Conservation (phyloP, 805 yeast genomes). For the Wickerhamomyces mucosus region DNA sequence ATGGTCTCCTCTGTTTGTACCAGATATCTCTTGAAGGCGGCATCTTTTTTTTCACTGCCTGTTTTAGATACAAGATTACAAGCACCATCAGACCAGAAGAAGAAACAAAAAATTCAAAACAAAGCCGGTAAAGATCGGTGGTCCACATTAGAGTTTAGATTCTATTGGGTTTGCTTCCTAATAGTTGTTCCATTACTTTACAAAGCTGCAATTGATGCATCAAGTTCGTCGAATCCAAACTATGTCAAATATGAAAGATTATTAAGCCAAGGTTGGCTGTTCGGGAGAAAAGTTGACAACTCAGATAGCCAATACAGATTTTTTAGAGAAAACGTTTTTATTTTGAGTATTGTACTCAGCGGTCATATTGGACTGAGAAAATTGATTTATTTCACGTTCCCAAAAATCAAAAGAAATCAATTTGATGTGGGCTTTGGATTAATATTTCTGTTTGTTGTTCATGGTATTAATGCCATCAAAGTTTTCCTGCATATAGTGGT, state of each 20-base stretch:
- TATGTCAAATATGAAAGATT: slow-evolving; percentile 52
- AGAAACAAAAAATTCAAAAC: slow-evolving; percentile 11
- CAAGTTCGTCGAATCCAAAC: slow-evolving; percentile 65
- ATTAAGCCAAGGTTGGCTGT: slow-evolving; percentile 78
- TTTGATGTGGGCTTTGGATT: slow-evolving; percentile 73
- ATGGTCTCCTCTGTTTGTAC: too few relatives aligned
- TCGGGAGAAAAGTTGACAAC: slow-evolving; percentile 86
- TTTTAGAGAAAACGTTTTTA: slow-evolving; percentile 70
- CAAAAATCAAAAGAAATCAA: slow-evolving; percentile 30
- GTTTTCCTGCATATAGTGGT: slow-evolving; percentile 48
- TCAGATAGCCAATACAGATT: slow-evolving; percentile 85
- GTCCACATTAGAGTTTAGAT: slow-evolving; percentile 64
- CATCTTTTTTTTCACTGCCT: slow-evolving; percentile 31
- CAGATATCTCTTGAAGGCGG: too few relatives aligned
- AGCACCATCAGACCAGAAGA: slow-evolving; percentile 23
- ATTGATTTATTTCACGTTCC: slow-evolving; percentile 13
- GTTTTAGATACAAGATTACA: slow-evolving; percentile 33
- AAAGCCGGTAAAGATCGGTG: slow-evolving; percentile 41
- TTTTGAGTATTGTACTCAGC: slow-evolving; percentile 44
- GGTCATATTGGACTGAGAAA: slow-evolving; percentile 48
- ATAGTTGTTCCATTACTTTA: slow-evolving; percentile 77
- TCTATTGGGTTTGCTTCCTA: slow-evolving; percentile 55
- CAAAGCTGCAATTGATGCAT: slow-evolving; percentile 72
- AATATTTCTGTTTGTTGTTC: slow-evolving; percentile 59
- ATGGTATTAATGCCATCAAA: slow-evolving; percentile 67